A percentile compares a stretch with the other conserved stretches of the same genome.
phyloP scores from a whole-genome alignment of 441 rosid species.

The Corymbia citriodora region DNA sequence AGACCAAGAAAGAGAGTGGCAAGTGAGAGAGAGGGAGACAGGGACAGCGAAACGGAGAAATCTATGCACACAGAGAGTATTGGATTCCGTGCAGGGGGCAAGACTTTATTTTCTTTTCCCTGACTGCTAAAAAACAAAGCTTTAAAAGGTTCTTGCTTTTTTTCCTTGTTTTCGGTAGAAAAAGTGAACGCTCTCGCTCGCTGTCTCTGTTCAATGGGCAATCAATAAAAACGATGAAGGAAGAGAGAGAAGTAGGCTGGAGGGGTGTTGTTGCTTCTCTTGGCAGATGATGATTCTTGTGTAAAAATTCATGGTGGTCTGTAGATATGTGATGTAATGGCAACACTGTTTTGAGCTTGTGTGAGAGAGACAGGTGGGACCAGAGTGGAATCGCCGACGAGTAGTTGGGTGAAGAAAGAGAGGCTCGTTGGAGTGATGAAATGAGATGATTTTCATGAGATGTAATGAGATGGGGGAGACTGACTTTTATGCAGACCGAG shows the following conservation, averaged over 20 bases:
- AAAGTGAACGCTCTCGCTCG: background rate
- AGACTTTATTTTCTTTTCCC: background rate
- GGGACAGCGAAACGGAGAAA: background rate
- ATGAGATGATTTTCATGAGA: background rate
- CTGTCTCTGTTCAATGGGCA: background rate
- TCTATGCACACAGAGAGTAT: background rate
- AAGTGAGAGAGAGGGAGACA: background rate
- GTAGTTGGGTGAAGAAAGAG: background rate
- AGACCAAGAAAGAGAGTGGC: background rate
- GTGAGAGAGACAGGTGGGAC: background rate
- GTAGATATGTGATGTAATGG: background rate
- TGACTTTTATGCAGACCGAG: background rate
- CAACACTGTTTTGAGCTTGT: background rate
- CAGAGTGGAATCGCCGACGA: background rate
- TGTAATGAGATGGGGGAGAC: background rate
- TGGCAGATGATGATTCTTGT: background rate
- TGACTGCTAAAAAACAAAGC: background rate
- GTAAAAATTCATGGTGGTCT: background rate
- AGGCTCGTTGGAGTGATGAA: background rate
- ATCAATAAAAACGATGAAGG: background rate
- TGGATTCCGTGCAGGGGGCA: background rate
- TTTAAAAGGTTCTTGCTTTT: background rate
- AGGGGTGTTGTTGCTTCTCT: background rate
- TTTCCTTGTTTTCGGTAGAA: background rate
- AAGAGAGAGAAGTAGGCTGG: background rate